These are phyloP conservation scores for Phoma herbarum DNA, from an alignment of 2,329 filamentous ascomycete genomes.

Conservation along the genomic window DNA sequence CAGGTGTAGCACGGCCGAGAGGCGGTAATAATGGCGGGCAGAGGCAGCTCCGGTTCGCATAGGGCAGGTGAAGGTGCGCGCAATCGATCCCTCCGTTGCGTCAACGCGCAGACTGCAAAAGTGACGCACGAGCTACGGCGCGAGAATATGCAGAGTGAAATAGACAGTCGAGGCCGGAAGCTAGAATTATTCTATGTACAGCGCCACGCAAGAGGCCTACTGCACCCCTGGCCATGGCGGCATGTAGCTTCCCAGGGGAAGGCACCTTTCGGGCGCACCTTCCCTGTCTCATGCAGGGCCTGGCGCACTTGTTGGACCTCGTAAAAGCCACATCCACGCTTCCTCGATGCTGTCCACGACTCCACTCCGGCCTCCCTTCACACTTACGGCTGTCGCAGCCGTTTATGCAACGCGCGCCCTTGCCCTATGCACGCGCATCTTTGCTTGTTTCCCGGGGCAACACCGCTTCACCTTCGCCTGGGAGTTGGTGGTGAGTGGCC, in stretches of 20 bases:
- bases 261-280: slow-evolving; percentile 17
- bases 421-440: slow-evolving; percentile 14
- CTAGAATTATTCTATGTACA: slow-evolving; percentile 12
- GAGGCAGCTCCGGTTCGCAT: slow-evolving; percentile 10
- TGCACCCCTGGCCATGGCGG: slow-evolving; percentile 19
- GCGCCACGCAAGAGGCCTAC: slow-evolving; percentile 13
- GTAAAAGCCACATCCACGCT: slow-evolving; percentile 17
- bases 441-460: slow-evolving; percentile 3
- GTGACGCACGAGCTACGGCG: slow-evolving; percentile 14
- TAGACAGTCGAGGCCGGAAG: slow-evolving; percentile 8
- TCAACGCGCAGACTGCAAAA: slow-evolving; percentile 9
- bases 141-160: slow-evolving; percentile 1
- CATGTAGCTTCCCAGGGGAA: slow-evolving; percentile 20
- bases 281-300: slow-evolving; percentile 24
- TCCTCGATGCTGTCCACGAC: slow-evolving; percentile 9
- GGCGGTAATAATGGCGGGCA: slow-evolving; percentile 4
- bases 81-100: slow-evolving; percentile 3
- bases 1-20: slow-evolving; percentile 5
- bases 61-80: slow-evolving; percentile 17
- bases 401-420: slow-evolving; percentile 14
- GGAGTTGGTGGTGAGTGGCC: neutral
- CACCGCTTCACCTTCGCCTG: slow-evolving; percentile 10
- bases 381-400: slow-evolving; percentile 8
- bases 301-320: slow-evolving; percentile 11
- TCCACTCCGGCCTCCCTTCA: slow-evolving; percentile 9